Evolutionary conservation across 495 filamentous ascomycete species (phyloP), one percentile per base, ranked within the genome.

Genomic region (Neurospora tetrasperma): DNA sequence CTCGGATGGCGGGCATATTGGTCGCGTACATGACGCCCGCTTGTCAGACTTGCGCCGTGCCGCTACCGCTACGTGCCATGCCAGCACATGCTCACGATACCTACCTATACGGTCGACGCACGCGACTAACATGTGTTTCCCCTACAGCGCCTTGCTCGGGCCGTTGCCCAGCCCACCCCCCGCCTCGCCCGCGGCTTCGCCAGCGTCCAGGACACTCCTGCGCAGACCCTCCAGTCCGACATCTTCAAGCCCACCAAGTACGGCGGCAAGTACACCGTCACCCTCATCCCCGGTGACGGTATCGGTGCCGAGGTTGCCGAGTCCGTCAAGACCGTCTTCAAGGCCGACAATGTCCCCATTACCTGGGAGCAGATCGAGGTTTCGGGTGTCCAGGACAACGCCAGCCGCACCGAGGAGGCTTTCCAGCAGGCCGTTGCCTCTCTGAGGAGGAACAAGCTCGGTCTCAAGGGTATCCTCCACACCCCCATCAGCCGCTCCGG

Each of bases 321-420:
- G 84, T 95, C 94, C 68, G 94, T 99, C 75, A 97, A 97, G 89
- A 96, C 94, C 69, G 92, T 99, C 82, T 99, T 98, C 90, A 99
- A 98, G 89, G 94, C 94, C 79, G 95, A 98, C 86, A 98, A 97
- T 81, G 96, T 99, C 62, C 96, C 96, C 75, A 91, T 99, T 73
- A 93, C 96, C 81, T 99, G 96, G 96, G 96, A 99, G 83, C 96
- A 98, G 84, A 89, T 99, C 74, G 95, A 98, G 79, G 94, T 97
- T 27, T 95, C 93, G 43, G 96, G 96, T 83, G 89, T 98, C 41
- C 80, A 83, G 70, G 82, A 82, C 44, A 93, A 94, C 79, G 90
- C 90, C 40, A 93, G 93, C 82, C 91, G 96, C 83, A 93, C 93
- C 40, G 96, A 97, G 84, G 93, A 95, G 79, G 90, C 97, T 71